phyloP scores from a whole-genome alignment of 768 basidiomycete genomes.

The Phlebiopsis gigantea region DNA sequence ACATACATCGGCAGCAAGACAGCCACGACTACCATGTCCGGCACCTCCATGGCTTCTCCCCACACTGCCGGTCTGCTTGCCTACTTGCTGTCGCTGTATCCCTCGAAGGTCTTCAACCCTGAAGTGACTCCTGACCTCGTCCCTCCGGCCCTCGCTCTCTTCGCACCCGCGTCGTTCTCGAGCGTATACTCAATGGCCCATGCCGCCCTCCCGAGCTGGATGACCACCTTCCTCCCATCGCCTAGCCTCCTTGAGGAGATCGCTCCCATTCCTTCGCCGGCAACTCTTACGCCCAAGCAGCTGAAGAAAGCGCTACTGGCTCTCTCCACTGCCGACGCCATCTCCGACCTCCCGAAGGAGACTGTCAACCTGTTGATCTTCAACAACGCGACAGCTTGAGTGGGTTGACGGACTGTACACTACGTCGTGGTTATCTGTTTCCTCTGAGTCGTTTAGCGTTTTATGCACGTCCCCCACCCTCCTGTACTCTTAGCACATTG shows the following conservation, averaged over 20 bases:
- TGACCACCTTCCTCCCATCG: constrained; percentile 50
- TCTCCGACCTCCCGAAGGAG: constrained; percentile 39
- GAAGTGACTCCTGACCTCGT: constrained; percentile 32
- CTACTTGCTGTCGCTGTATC: constrained; percentile 89
- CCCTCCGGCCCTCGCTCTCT: constrained; percentile 31
- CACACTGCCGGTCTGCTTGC: constrained; percentile 88
- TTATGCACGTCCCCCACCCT: background rate
- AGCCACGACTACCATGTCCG: constrained; percentile 75
- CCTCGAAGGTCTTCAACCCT: constrained; percentile 58
- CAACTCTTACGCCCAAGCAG: constrained; percentile 53
- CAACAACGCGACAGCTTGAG: constrained; percentile 62
- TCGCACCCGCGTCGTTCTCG: constrained; percentile 32
- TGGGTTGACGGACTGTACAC: background rate
- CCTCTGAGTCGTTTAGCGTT: background rate
- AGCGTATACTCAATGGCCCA: constrained; percentile 51
- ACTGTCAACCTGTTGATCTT: constrained; percentile 70
- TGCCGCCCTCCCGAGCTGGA: constrained; percentile 53
- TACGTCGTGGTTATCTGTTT: background rate
- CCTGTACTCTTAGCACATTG: constrained; percentile 2
- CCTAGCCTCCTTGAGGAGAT: constrained; percentile 37
- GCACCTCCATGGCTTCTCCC: constrained; percentile 94
- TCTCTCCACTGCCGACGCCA: constrained; percentile 45
- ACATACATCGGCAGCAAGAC: constrained; percentile 66
- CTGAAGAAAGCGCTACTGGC: constrained; percentile 69
- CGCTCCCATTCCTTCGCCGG: constrained; percentile 38